Conservation (phyloP, 257 asterid genomes). For the Dorcoceras hygrometricum region DNA sequence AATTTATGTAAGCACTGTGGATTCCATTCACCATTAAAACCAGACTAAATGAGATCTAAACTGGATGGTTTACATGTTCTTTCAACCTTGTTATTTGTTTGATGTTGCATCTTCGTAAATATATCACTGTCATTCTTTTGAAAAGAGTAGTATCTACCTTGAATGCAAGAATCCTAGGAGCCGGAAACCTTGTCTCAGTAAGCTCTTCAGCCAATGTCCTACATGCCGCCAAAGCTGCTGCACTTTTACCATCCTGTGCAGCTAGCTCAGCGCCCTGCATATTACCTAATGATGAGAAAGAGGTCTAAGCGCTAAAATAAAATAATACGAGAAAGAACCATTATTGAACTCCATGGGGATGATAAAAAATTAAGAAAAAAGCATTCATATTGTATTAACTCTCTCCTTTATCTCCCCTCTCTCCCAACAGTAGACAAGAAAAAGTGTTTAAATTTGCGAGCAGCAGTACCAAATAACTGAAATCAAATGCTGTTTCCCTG, state of each 20-base stretch:
- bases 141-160: conserved; percentile 45
- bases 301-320: conserved; percentile 3
- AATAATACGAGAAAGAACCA: conserved; percentile 14
- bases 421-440: conserved; percentile 1
- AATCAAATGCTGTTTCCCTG: conserved; percentile 4
- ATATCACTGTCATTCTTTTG: no score
- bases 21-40: neutral
- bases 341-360: conserved; percentile 7
- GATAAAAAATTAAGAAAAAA: neutral
- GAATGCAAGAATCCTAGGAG: conserved; percentile 96
- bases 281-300: conserved; percentile 24
- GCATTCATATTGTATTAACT: neutral
- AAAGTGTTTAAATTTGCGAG: neutral
- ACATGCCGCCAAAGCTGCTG: conserved; percentile 97
- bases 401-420: conserved; percentile 1
- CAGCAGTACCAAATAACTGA: neutral
- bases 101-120: neutral
- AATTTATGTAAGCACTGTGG: neutral
- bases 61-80: neutral
- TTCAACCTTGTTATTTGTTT: neutral
- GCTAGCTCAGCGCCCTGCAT: conserved; percentile 92
- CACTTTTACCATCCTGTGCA: conserved; percentile 84
- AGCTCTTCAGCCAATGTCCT: conserved; percentile 98
- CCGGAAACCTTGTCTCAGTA: conserved; percentile 90
- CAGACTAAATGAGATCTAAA: neutral